Evolutionary conservation across 2,329 filamentous ascomycete species (phyloP).

Genomic region (Didymella pinodella): DNA sequence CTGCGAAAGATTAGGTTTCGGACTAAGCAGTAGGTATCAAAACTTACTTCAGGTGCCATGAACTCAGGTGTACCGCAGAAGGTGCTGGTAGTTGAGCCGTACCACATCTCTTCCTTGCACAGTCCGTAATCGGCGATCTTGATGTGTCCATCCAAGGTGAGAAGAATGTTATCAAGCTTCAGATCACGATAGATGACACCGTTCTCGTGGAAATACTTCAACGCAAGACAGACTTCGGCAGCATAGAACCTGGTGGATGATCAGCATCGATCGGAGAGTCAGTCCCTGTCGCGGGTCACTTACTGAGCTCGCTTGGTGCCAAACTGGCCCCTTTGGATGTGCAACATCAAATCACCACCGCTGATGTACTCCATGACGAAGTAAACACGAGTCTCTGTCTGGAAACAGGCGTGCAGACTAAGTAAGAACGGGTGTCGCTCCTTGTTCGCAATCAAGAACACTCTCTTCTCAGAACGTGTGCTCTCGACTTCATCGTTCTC

Average conservation of each 20-base stretch:
- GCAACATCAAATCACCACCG: constrained; percentile 97
- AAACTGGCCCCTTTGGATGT: constrained; percentile 97
- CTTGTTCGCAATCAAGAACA: constrained; percentile 96
- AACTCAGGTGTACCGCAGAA: constrained; percentile 99
- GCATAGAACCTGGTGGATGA: constrained; percentile 79
- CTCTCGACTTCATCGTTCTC: constrained; percentile 99
- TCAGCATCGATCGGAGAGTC: constrained; percentile 24
- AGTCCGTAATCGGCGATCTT: constrained; percentile 99
- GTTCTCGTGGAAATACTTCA: constrained; percentile 99
- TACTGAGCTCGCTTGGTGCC: constrained; percentile 95
- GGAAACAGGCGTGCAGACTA: constrained; percentile 96
- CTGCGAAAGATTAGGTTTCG: constrained; percentile 53
- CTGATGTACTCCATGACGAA: constrained; percentile 99
- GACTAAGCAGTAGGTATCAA: too few relatives aligned
- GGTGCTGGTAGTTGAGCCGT: constrained; percentile 92
- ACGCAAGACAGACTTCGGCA: constrained; percentile 91
- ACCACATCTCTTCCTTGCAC: constrained; percentile 99
- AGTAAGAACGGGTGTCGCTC: constrained; percentile 95
- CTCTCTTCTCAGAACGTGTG: constrained; percentile 95
- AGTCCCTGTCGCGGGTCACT: constrained; percentile 49
- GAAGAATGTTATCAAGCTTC: constrained; percentile 86
- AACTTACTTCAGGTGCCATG: constrained; percentile 89
- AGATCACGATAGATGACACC: constrained; percentile 93
- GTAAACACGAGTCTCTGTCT: constrained; percentile 97
- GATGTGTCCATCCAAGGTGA: constrained; percentile 95